These are phyloP conservation scores for Incumbomyces lentus DNA, from an alignment of 2,329 filamentous ascomycete genomes.

Conservation along the genomic window DNA sequence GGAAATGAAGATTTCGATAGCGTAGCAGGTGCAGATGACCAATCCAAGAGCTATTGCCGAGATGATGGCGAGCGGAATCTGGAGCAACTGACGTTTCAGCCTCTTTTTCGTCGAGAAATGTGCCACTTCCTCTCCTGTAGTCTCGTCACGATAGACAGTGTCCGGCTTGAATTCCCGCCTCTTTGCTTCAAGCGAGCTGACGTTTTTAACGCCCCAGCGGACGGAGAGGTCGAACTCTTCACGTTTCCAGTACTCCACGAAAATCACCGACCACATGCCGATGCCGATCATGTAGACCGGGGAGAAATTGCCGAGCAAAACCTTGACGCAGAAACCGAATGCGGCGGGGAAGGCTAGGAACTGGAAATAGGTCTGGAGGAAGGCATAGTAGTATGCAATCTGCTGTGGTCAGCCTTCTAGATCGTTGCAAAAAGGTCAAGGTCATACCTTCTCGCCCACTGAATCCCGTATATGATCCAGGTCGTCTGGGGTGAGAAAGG, in stretches of 20 bases:
- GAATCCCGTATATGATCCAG: conserved; percentile 65
- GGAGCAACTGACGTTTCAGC: conserved; percentile 64
- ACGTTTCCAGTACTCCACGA: conserved; percentile 94
- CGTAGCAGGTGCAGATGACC: conserved; percentile 77
- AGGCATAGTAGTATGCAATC: conserved; percentile 93
- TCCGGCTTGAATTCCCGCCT: conserved; percentile 72
- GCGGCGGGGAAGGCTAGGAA: conserved; percentile 74
- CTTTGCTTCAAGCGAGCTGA: conserved; percentile 69
- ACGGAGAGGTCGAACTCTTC: conserved; percentile 79
- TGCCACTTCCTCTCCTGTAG: conserved; percentile 69
- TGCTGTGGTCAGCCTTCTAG: conserved; percentile 21
- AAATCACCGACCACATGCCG: conserved; percentile 77
- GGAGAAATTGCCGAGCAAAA: conserved; percentile 77
- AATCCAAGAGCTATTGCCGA: conserved; percentile 64
- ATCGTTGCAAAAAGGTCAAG: background rate
- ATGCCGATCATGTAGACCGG: conserved; percentile 67
- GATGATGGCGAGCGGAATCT: conserved; percentile 72
- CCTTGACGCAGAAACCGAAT: conserved; percentile 67
- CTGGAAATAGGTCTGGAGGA: conserved; percentile 79
- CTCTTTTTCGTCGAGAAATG: conserved; percentile 69
- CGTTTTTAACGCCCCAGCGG: conserved; percentile 78
- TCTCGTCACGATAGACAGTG: conserved; percentile 59
- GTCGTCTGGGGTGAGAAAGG: conserved; percentile 53
- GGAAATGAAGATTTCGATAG: conserved; percentile 88
- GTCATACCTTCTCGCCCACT: conserved; percentile 59